Percentiles rank a stretch among this genome's conserved stretches.
These are phyloP conservation scores for Candida incommunis DNA, from an alignment of 805 yeast species.

Conservation along the genomic window DNA sequence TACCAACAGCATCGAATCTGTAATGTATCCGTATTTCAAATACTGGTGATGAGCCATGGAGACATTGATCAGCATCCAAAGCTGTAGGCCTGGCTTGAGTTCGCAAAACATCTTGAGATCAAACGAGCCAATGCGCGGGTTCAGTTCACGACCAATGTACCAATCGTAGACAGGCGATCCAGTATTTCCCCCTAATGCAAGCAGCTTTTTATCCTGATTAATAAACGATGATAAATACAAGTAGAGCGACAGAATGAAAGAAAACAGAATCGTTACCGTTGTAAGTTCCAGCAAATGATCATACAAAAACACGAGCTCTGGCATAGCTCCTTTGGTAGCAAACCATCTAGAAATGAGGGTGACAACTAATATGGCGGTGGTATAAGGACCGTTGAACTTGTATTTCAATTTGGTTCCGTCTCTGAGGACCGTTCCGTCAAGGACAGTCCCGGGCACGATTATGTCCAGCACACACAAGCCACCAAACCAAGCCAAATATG, in stretches of 20 bases:
- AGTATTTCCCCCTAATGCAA: constrained; percentile 80
- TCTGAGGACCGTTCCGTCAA: constrained; percentile 56
- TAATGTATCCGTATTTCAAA: constrained; percentile 38
- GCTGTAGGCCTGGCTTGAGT: constrained; percentile 81
- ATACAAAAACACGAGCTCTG: constrained; percentile 70
- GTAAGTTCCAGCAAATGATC: constrained; percentile 53
- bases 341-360: constrained; percentile 38
- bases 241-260: constrained; percentile 45
- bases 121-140: constrained; percentile 74
- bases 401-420: constrained; percentile 62
- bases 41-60: constrained; percentile 77
- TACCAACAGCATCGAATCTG: constrained; percentile 62
- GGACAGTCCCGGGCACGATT: constrained; percentile 47
- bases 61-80: constrained; percentile 70
- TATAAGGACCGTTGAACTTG: constrained; percentile 66
- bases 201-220: constrained; percentile 45
- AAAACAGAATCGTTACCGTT: constrained; percentile 45
- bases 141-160: constrained; percentile 94
- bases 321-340: constrained; percentile 39
- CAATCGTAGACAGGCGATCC: constrained; percentile 69
- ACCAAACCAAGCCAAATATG: constrained; percentile 61
- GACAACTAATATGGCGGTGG: constrained; percentile 28
- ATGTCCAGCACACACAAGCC: constrained; percentile 49
- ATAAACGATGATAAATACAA: constrained; percentile 58
- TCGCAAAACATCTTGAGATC: constrained; percentile 90